Base-by-base conservation (phyloP, 1,284 basidiomycete species). In the Moniliophthora roreri region DNA sequence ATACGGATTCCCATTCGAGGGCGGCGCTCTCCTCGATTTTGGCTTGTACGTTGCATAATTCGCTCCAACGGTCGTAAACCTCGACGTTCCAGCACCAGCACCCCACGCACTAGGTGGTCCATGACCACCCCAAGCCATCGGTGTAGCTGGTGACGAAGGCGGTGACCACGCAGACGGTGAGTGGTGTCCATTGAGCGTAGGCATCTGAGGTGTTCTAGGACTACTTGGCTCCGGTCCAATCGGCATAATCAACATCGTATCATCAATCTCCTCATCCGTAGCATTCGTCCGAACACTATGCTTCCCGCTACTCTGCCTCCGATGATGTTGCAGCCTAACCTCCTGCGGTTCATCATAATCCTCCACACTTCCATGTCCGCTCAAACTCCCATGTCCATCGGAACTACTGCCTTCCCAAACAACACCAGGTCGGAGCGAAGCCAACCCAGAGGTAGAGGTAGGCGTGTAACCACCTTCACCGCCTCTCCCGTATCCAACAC, bases 221-320 rank as follows among this genome's bases (percentile, higher is more conserved):
- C n/a, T n/a, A n/a, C n/a, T n/a, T n/a, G n/a, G n/a, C n/a, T n/a
- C n/a, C 23, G 82, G 82, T 0, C 82, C 86, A 49, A 87, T 75
- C 3, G 85, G 82, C 87, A 88, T 87, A 18, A 87, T 81, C 48
- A 89, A 76, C 81, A 87, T 85, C 44, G 76, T 82, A 65, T 89
- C 85, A 62, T 89, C 87, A 48, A 87, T 80, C 41, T 83, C 82
- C 26, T 87, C 83, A 55, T 87, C 84, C 23, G 20, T 44, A 21
- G 21, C n/a, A 5, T 44, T 21, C 4, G 20, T 44, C 21, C 41
- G 39, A 41, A 18, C 20, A 24, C 23, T 21, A 8, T 32, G 42
- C 54, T 45, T 51, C 37, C 52, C 63, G 53, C 49, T 58, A 58
- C 54, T 59, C 42, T 39, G 60, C 54, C 57, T 57, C 61, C 40